phyloP scores from a whole-genome alignment of 1,139 yeast species.

The Yamadazyma epiphylla region DNA sequence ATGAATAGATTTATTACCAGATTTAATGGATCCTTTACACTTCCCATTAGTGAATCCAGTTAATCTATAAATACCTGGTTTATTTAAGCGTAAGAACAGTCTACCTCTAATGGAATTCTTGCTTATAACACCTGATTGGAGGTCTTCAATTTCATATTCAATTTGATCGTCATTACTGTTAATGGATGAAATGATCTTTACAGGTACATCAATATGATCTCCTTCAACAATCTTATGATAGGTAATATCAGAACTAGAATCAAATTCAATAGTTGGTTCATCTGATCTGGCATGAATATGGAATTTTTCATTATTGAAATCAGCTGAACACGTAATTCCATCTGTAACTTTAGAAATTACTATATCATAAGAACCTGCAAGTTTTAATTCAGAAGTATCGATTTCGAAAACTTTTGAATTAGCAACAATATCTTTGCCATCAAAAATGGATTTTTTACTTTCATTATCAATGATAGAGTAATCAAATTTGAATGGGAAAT shows the following conservation, averaged over 20 bases:
- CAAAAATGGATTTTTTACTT: constrained; percentile 35
- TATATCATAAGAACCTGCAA: constrained; percentile 71
- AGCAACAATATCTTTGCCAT: constrained; percentile 19
- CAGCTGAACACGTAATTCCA: constrained; percentile 69
- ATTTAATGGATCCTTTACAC: constrained; percentile 59
- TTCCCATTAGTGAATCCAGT: constrained; percentile 58
- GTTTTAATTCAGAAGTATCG: constrained; percentile 36
- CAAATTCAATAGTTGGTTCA: constrained; percentile 43
- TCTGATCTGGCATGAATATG: constrained; percentile 62
- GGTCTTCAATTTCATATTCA: constrained; percentile 19
- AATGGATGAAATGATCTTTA: constrained; percentile 35
- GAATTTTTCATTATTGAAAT: constrained; percentile 47
- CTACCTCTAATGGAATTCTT: constrained; percentile 29
- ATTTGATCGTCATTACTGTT: constrained; percentile 25
- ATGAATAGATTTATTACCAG: constrained; percentile 28
- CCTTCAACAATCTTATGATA: constrained; percentile 57
- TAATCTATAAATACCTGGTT: constrained; percentile 64
- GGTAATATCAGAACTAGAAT: constrained; percentile 18
- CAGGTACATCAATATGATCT: constrained; percentile 52
- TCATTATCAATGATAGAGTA: constrained; percentile 47
- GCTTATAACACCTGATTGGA: constrained; percentile 6
- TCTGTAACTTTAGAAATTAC: constrained; percentile 66
- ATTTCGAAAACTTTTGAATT: constrained; percentile 43
- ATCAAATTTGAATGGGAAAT: constrained; percentile 68
- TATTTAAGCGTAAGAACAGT: constrained; percentile 38